These are phyloP conservation scores for Bondarzewia mesenterica DNA, from an alignment of 1,284 basidiomycete species.

Conservation along the genomic window DNA sequence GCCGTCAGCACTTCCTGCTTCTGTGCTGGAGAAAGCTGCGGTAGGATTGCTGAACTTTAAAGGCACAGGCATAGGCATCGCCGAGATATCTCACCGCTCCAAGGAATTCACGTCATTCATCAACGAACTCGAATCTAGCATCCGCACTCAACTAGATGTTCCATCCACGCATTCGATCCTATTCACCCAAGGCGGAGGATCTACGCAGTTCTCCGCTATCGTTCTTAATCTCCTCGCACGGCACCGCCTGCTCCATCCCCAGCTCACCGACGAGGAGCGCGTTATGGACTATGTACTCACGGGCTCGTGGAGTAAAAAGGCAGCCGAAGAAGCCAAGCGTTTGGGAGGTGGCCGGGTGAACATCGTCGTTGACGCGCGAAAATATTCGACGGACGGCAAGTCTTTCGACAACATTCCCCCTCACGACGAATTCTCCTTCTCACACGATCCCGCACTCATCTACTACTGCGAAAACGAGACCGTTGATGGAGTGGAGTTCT, in stretches of 20 bases:
- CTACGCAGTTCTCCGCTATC: constrained; percentile 83
- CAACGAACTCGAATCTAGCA: constrained; percentile 56
- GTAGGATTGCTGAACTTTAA: constrained; percentile 81
- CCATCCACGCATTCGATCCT: constrained; percentile 82
- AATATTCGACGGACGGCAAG: constrained; percentile 55
- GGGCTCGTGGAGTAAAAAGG: constrained; percentile 88
- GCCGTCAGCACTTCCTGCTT: constrained; percentile 79
- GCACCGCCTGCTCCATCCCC: constrained; percentile 62
- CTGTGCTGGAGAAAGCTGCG: constrained; percentile 75
- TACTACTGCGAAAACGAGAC: constrained; percentile 99
- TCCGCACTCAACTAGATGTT: constrained; percentile 71
- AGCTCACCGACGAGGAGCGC: constrained; percentile 44
- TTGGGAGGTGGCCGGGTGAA: constrained; percentile 51
- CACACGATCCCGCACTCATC: constrained; percentile 75
- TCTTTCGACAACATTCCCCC: constrained; percentile 79
- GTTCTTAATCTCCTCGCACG: constrained; percentile 84
- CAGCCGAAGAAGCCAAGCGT: constrained; percentile 72
- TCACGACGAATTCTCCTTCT: constrained; percentile 71
- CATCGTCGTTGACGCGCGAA: constrained; percentile 62
- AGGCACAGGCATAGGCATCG: constrained; percentile 85
- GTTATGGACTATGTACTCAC: constrained; percentile 84
- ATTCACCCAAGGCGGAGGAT: constrained; percentile 90
- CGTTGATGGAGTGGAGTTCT: constrained; percentile 92
- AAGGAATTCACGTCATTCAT: constrained; percentile 78
- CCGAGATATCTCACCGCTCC: constrained; percentile 90